A percentile compares a stretch with the other conserved stretches of the same genome.
These are phyloP conservation scores for Diplotaxis tenuifolia DNA, from an alignment of 345 rosid species.

Conservation along the genomic window DNA sequence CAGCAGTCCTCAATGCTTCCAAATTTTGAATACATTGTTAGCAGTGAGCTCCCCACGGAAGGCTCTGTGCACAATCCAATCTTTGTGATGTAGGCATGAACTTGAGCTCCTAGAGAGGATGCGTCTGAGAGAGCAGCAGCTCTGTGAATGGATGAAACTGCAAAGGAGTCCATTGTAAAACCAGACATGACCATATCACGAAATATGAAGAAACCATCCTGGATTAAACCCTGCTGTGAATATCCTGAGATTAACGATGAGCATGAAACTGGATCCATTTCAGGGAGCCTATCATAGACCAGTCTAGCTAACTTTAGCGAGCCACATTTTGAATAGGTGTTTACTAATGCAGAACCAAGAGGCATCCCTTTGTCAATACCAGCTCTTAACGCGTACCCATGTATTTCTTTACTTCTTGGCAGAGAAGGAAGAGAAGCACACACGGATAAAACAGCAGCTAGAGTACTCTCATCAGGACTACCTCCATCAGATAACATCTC, in stretches of 20 bases:
- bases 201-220: slow-evolving; percentile 54
- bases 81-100: slow-evolving; percentile 56
- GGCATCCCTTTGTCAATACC: slow-evolving; percentile 42
- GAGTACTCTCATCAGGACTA: slow-evolving; percentile 49
- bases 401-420: slow-evolving; percentile 58
- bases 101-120: slow-evolving; percentile 58
- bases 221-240: slow-evolving; percentile 49
- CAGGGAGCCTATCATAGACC: slow-evolving; percentile 57
- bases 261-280: slow-evolving; percentile 53
- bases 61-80: slow-evolving; percentile 52
- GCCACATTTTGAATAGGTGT: slow-evolving; percentile 53
- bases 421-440: slow-evolving; percentile 45
- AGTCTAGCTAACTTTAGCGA: slow-evolving; percentile 52
- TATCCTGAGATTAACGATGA: slow-evolving; percentile 64
- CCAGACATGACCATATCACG: slow-evolving; percentile 45
- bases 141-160: slow-evolving; percentile 54
- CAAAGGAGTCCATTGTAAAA: slow-evolving; percentile 50
- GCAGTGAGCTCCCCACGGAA: slow-evolving; percentile 70
- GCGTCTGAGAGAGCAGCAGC: slow-evolving; percentile 42
- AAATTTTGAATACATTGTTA: slow-evolving; percentile 64
- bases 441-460: slow-evolving; percentile 51
- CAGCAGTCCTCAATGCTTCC: slow-evolving; percentile 63
- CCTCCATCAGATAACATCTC: slow-evolving; percentile 52
- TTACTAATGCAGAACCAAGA: slow-evolving; percentile 56
- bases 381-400: slow-evolving; percentile 51